Evolutionary conservation across 192 early-diverging fungal species (phyloP).

Genomic region (Backusella mclennaniae): DNA sequence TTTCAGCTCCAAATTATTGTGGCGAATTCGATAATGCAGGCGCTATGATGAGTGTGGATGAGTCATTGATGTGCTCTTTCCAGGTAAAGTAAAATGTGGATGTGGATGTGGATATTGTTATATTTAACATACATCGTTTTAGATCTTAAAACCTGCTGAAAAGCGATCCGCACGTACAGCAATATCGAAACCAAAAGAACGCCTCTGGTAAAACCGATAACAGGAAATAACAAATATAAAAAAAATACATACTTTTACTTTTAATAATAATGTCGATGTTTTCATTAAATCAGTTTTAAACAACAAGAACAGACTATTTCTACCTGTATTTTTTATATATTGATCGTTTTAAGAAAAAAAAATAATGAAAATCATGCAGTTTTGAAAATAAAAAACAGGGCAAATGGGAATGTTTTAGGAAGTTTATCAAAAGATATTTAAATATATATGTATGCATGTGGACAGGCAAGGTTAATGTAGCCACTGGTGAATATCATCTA

Average conservation of each 20-base stretch:
- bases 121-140: not conserved
- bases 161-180: not conserved
- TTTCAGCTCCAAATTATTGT: conserved; percentile 2
- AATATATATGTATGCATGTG: not conserved
- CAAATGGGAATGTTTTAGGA: not conserved
- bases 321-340: not conserved
- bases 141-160: conserved; percentile 1
- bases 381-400: not conserved
- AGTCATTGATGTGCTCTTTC: conserved; percentile 81
- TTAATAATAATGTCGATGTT: conserved; percentile 1
- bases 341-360: not conserved
- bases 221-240: not conserved
- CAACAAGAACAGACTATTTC: not conserved
- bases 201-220: not conserved
- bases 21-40: conserved; percentile 64
- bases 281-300: not conserved
- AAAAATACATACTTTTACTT: not conserved
- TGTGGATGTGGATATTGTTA: not conserved
- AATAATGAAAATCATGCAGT: not conserved
- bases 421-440: not conserved
- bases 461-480: not conserved
- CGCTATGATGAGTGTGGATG: conserved; percentile 65
- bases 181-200: not conserved
- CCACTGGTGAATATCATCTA: conserved; percentile 3
- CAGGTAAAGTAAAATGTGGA: conserved; percentile 50